Evolutionary conservation across 176 grass and related monocot species (phyloP), one percentile per base, ranked within the genome.

Genomic region (Bolboschoenus planiculmis): DNA sequence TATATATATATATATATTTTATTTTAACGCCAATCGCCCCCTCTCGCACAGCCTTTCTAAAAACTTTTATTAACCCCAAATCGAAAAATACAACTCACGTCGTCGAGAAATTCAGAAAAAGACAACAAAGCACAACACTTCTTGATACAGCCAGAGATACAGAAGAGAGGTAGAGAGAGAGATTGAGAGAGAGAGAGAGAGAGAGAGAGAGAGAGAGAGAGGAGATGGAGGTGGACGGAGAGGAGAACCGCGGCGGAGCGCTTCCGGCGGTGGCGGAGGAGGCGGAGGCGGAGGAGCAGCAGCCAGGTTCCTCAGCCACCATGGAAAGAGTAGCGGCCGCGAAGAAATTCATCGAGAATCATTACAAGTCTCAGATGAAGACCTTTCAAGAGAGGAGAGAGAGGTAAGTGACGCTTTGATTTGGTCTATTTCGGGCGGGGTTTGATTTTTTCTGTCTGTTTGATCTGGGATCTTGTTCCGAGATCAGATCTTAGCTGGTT

Each of bases 311-410:
- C 65, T 95, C 90, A 15, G 88, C 93, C 59, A 99, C 97, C 72
- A 99, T 96, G 97, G 97, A 99, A 90, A 85, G 97, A 50, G 97
- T 96, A 64, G 97, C 92, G 20, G 97, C 92, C 20, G 97, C 97
- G 56, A 99, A 99, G 93, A 90, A 99, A 87, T 99, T 96, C 56
- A 99, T 99, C 85, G 97, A 99, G 97, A 96, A 89, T 78, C 97
- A 99, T 93, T 99, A 99, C 89, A 92, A 90, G 86, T 85, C 93
- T 48, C 97, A 99, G 87, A 92, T 33, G 89, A 99, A 93, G 93
- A 99, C 88, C 83, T 87, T 99, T 79, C 84, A 93, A 84, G 97
- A 99, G 36, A 89, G 97, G 48, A 99, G 91, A 82, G 89, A 99
- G 85, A 95, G 97, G 97, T 99, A 58, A n/a, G n/a, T 63, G 31